Percentiles rank a stretch among this genome's conserved stretches.
Evolutionary conservation across 2,329 filamentous ascomycete genomes (phyloP).

Genomic region (Akanthomyces lecanii): DNA sequence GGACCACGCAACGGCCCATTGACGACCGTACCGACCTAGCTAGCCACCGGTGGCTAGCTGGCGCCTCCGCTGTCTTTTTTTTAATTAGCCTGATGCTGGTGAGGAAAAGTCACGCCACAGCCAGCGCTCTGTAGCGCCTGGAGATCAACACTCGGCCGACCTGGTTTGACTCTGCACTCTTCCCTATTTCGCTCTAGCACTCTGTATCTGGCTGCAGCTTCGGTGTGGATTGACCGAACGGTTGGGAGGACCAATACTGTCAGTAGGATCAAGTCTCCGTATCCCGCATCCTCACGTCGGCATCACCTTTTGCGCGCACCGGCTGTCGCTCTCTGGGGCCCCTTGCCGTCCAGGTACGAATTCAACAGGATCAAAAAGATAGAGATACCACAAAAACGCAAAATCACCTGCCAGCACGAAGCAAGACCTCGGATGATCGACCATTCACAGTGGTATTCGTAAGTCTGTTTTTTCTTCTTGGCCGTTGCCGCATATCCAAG

Average conservation of each 20-base stretch:
- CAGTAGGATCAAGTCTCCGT: background rate
- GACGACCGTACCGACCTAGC: background rate
- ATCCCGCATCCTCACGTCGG: background rate
- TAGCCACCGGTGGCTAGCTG: background rate
- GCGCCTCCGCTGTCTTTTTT: background rate
- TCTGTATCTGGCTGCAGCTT: background rate
- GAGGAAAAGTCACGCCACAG: background rate
- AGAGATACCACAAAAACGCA: background rate
- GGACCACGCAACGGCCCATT: background rate
- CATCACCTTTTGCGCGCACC: background rate
- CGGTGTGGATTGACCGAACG: background rate
- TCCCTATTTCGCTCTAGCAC: background rate
- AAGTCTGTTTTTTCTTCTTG: background rate
- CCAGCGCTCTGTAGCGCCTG: too few species aligned
- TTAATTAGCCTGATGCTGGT: background rate
- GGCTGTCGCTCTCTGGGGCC: background rate
- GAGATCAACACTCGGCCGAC: background rate
- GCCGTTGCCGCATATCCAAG: background rate
- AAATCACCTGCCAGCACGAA: background rate
- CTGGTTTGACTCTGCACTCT: background rate
- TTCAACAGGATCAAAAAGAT: too few species aligned
- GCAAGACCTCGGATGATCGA: too few species aligned
- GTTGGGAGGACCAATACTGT: background rate
- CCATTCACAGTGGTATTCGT: background rate
- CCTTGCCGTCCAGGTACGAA: background rate